A percentile compares a stretch with the other conserved stretches of the same genome.
These are phyloP conservation scores for Coprinopsis sp. DNA, from an alignment of 768 basidiomycete genomes.

Conservation along the genomic window DNA sequence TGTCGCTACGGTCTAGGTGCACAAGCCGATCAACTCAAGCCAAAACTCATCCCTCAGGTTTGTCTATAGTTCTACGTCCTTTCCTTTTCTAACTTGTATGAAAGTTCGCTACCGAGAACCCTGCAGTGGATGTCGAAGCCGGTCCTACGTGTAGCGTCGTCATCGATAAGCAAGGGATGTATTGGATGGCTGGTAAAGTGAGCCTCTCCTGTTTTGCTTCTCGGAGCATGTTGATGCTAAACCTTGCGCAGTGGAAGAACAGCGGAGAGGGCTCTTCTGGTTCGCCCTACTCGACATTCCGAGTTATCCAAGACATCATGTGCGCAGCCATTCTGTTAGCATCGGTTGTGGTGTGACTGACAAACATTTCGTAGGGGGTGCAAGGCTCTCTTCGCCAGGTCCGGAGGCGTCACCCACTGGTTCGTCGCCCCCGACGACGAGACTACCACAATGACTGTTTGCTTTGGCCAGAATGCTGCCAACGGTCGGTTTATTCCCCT, in stretches of 20 bases:
- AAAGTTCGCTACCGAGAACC: constrained; percentile 74
- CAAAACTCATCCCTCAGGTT: constrained; percentile 81
- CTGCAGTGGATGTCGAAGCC: constrained; percentile 60
- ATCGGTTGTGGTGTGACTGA: constrained; percentile 3
- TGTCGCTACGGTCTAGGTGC: constrained; percentile 86
- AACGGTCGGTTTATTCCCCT: constrained; percentile 45
- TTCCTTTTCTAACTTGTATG: no score
- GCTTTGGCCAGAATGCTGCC: constrained; percentile 83
- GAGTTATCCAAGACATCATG: constrained; percentile 85
- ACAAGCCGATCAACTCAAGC: constrained; percentile 75
- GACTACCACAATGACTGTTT: constrained; percentile 73
- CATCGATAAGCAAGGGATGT: constrained; percentile 81
- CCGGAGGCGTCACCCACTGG: constrained; percentile 91
- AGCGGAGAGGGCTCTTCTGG: constrained; percentile 94
- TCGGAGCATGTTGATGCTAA: constrained; percentile 1
- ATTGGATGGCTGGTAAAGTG: constrained; percentile 82
- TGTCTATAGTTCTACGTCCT: no score
- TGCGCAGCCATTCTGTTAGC: constrained; percentile 24
- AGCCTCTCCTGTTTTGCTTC: background rate
- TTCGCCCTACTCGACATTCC: constrained; percentile 84
- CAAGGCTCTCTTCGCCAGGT: constrained; percentile 62
- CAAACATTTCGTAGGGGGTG: constrained; percentile 53
- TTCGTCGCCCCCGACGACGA: constrained; percentile 73
- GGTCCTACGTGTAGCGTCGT: constrained; percentile 85
- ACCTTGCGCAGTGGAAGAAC: constrained; percentile 79